Base-by-base conservation (phyloP, 345 rosid genomes). In the Atalantia buxifolia region DNA sequence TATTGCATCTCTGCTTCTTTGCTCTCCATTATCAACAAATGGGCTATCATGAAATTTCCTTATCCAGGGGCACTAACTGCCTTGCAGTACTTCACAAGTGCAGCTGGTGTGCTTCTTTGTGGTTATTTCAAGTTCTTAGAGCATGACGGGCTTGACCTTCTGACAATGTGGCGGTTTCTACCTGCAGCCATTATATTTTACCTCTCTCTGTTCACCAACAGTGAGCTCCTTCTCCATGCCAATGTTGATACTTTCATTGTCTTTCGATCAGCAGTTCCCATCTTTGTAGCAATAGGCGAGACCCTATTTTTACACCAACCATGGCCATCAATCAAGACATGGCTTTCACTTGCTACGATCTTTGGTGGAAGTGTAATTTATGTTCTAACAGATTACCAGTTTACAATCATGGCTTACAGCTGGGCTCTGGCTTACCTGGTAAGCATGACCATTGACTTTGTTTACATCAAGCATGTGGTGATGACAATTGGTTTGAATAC, bases 11-110 rank as follows among this genome's bases (percentile, higher is more conserved):
- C 99, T 25, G 98, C 98, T n/a, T 90, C 97, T 59, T 85, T 96
- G 74, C 97, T 94, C 70, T 96, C 98, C 13, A 92, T 96, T 85
- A 94, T 96, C 86, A 94, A 96, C 87, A 96, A 96, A 85, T 96
- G 98, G 98, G 98, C 99, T 13, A 79, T 96, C 76, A 96, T 92
- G 97, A 90, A 91, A 80, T 96, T 96, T 79, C 99, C 99, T 45
- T 94, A 92, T 73, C 99, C 99, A 0, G 98, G 99, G 36, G 98
- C 98, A 2, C 86, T 96, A 24, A 96, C 99, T 3, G 99, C 98
- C 25, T 79, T 96, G 76, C 98, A 96, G 81, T 96, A 96, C 85
- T 86, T 96, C 63, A 91, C 95, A 2, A 94, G 99, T 82, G 92
- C 92, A 6, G 88, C 94, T 55, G 99, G 99, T 42, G 99, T 96